Evolutionary conservation across 495 filamentous ascomycete species (phyloP).

Genomic region (Neurospora terricola): DNA sequence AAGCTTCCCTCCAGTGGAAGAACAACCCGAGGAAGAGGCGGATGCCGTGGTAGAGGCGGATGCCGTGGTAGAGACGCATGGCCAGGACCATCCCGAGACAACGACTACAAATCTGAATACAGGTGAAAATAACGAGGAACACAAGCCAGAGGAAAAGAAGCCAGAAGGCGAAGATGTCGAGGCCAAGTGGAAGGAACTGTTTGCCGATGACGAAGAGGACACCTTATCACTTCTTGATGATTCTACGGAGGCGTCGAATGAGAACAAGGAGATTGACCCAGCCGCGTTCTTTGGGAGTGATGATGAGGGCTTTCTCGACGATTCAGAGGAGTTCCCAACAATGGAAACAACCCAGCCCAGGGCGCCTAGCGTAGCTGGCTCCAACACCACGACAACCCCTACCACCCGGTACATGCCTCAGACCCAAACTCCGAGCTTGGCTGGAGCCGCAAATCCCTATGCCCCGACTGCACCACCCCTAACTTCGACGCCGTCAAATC

Average conservation of each 20-base stretch:
- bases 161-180: conserved; percentile 45
- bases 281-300: conserved; percentile 57
- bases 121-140: conserved; percentile 8
- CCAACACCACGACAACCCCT: conserved; percentile 3
- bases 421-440: not conserved
- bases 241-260: conserved; percentile 3
- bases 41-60: conserved; percentile 7
- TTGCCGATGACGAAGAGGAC: conserved; percentile 69
- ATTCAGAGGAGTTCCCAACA: conserved; percentile 27
- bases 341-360: conserved; percentile 7
- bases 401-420: conserved; percentile 24
- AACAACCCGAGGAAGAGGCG: conserved; percentile 18
- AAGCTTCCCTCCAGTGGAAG: conserved; percentile 24
- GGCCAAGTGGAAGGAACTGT: conserved; percentile 72
- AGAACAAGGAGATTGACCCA: conserved; percentile 37
- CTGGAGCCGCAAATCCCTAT: conserved; percentile 11
- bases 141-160: conserved; percentile 13
- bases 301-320: conserved; percentile 65
- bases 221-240: conserved; percentile 47
- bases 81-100: not conserved
- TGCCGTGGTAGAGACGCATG: conserved; percentile 2
- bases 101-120: not conserved
- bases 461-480: conserved; percentile 15
- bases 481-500: conserved; percentile 23
- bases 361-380: conserved; percentile 1